Evolutionary conservation across 2,329 filamentous ascomycete genomes (phyloP).

Genomic region (Hymenoscyphus fructigenus): DNA sequence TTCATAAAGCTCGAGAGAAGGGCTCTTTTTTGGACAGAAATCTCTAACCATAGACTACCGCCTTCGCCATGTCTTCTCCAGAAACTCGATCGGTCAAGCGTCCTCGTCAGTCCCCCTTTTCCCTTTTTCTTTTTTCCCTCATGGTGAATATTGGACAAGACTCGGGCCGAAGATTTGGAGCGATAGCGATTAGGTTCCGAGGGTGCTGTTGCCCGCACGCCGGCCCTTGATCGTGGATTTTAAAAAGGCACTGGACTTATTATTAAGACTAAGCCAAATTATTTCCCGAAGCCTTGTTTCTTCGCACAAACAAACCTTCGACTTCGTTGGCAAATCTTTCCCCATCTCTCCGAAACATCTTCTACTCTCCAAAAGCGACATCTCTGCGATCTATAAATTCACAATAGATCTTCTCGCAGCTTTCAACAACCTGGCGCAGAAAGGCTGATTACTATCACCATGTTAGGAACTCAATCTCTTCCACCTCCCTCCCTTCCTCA

Average conservation of each 20-base stretch:
- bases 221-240: background rate
- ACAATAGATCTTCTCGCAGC: background rate
- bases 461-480: conserved; percentile 85
- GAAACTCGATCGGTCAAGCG: conserved; percentile 10
- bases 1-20: background rate
- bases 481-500: conserved; percentile 88
- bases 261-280: no score
- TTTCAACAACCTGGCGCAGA: conserved; percentile 3
- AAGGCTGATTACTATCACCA: conserved; percentile 28
- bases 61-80: conserved; percentile 12
- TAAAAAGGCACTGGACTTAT: background rate
- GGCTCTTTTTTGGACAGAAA: no score
- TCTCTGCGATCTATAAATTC: background rate
- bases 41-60: no score
- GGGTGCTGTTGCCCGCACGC: background rate
- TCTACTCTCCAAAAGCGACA: background rate
- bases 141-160: background rate
- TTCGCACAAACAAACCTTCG: background rate
- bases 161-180: background rate
- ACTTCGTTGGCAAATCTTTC: background rate
- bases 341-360: background rate
- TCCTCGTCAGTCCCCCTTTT: background rate
- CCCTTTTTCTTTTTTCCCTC: background rate
- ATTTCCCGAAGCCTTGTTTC: background rate
- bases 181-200: background rate